These are phyloP conservation scores for Pseudogymnoascus sp. DNA, from an alignment of 2,329 filamentous ascomycete genomes.

Conservation along the genomic window DNA sequence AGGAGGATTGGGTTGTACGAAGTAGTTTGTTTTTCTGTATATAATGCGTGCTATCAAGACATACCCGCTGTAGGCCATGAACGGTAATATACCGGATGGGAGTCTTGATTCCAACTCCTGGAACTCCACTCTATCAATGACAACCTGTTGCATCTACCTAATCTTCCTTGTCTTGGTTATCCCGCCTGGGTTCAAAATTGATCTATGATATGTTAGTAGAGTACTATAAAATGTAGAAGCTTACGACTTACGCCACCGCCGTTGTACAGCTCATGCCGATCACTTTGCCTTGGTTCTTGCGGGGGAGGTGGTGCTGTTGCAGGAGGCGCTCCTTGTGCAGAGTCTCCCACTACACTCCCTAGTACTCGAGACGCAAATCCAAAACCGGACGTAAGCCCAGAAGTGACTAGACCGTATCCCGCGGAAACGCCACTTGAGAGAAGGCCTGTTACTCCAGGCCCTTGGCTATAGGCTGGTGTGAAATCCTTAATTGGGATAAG, in stretches of 20 bases:
- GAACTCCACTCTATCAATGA: slow-evolving; percentile 7
- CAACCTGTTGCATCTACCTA: slow-evolving; percentile 6
- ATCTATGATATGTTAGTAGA: slow-evolving; percentile 11
- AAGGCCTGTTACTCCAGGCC: slow-evolving; percentile 19
- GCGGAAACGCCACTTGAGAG: slow-evolving; percentile 32
- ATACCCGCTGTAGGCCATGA: slow-evolving; percentile 4
- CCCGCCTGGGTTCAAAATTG: slow-evolving; percentile 16
- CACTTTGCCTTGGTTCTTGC: slow-evolving; percentile 23
- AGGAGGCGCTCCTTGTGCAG: neutral
- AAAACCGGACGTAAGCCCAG: slow-evolving; percentile 34
- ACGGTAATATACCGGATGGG: slow-evolving; percentile 6
- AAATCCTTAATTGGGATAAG: slow-evolving; percentile 62
- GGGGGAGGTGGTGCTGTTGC: neutral
- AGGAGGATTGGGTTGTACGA: neutral
- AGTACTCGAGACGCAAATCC: slow-evolving; percentile 34
- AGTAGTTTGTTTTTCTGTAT: neutral
- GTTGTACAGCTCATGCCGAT: slow-evolving; percentile 9
- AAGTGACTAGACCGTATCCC: slow-evolving; percentile 31
- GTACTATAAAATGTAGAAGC: neutral
- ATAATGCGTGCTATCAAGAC: slow-evolving; percentile 8
- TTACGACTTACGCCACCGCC: neutral
- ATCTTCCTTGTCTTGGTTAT: slow-evolving; percentile 11
- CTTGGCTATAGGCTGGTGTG: slow-evolving; percentile 46
- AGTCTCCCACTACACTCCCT: slow-evolving; percentile 27
- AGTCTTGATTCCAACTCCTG: slow-evolving; percentile 5